Conservation (phyloP, 225 moss, liverwort and hornwort species). For the Climacium dendroides region DNA sequence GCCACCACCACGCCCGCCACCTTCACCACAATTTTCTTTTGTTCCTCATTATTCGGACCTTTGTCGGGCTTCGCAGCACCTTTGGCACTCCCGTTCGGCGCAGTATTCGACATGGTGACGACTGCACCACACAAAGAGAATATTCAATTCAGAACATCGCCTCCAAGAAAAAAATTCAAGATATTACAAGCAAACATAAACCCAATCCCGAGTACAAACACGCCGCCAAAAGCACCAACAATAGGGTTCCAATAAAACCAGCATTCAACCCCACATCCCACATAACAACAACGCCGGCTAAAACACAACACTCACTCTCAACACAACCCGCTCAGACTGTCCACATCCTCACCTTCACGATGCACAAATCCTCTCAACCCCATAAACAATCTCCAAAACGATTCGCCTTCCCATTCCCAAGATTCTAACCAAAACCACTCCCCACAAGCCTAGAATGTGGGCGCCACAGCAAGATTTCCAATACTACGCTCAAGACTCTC, state of each 20-base stretch:
- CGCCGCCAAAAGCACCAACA: background rate
- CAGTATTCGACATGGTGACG: conserved; percentile 10
- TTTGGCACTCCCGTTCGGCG: conserved; percentile 11
- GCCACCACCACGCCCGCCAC: conserved; percentile 34
- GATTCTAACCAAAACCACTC: background rate
- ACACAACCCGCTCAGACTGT: too few relatives aligned
- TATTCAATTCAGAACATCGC: background rate
- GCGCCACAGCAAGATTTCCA: background rate
- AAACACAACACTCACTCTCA: background rate
- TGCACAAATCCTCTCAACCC: background rate
- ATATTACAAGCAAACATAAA: background rate
- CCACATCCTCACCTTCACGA: background rate
- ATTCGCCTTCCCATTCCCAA: background rate
- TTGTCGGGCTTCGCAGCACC: background rate
- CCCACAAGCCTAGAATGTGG: background rate
- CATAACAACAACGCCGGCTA: background rate
- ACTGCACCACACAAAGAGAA: background rate
- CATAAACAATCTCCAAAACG: background rate
- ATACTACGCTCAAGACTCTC: background rate
- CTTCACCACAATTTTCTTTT: conserved; percentile 1
- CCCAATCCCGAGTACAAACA: background rate
- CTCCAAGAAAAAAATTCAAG: background rate
- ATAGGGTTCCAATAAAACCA: background rate
- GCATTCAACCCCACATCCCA: background rate
- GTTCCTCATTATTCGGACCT: background rate